Evolutionary conservation across 2,329 filamentous ascomycete species (phyloP).

Genomic region (Aureobasidium mangrovei): DNA sequence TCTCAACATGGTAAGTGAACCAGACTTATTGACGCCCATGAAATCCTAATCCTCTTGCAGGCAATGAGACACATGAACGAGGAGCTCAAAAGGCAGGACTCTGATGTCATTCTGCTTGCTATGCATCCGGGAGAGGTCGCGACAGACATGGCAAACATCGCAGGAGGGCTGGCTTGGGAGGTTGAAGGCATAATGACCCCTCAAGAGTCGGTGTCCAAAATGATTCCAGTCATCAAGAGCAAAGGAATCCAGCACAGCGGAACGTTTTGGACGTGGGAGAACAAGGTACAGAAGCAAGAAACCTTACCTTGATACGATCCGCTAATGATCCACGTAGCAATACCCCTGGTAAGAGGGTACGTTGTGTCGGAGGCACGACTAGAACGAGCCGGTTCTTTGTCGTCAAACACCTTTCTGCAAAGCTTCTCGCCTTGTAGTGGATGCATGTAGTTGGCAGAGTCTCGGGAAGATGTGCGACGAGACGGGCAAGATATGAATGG

Average conservation of each 20-base stretch:
- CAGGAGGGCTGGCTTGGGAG: constrained; percentile 38
- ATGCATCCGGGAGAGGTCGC: constrained; percentile 51
- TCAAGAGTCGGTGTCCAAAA: constrained; percentile 41
- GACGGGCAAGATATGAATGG: no score
- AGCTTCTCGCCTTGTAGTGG: no score
- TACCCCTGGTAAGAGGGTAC: constrained; percentile 22
- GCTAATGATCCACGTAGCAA: constrained; percentile 16
- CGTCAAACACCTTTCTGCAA: not conserved
- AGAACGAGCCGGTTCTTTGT: no score
- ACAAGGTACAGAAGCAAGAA: constrained; percentile 25
- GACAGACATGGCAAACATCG: constrained; percentile 47
- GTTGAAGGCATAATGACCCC: constrained; percentile 45
- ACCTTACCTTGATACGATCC: no score
- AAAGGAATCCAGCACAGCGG: constrained; percentile 42
- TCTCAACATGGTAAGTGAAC: constrained; percentile 32
- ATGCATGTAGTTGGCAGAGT: no score
- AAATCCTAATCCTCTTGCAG: constrained; percentile 24
- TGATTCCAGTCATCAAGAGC: constrained; percentile 43
- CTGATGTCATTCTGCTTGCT: constrained; percentile 43
- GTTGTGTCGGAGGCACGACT: not conserved
- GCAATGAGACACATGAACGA: constrained; percentile 47
- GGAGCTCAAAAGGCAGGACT: constrained; percentile 43
- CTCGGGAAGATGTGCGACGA: no score
- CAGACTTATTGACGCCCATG: no score
- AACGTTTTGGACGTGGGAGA: constrained; percentile 50